Base-by-base conservation (phyloP, 768 basidiomycete species). In the Russula virescens region DNA sequence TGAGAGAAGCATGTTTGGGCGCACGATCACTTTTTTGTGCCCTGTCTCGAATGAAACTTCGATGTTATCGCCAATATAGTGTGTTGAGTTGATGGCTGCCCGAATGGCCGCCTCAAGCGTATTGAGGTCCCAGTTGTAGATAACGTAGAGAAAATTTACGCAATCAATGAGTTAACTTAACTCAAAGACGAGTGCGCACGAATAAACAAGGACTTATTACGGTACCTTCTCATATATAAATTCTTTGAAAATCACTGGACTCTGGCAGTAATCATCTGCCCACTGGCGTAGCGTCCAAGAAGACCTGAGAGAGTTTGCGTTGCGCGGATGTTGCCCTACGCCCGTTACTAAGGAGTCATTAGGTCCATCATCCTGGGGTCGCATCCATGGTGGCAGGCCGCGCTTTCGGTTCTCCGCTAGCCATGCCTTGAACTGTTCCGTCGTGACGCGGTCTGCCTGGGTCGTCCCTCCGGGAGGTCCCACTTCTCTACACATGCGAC, bases 231-330 rank as follows among this genome's bases (percentile, higher is more conserved):
- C 75, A 65, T 91, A 88, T 5, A 81, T 78, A 69, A 94, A 91
- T 73, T 92, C 90, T 71, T 92, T 93, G 64, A 93, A 75, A 18
- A 79, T 72, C 68, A 86, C 91, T 8, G 71, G 76, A 68, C 86
- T 88, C 26, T 80, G 78, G 61, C 89, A 91, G 68, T 91, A 93
- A 60, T 88, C 85, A 67, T 92, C 89, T 9, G 89, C 89, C 91
- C 91, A 94, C 61, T 87, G 64, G 8, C 66, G 66, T 25, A 68
- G 34, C 9, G 66, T 65, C 58, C 35, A 74, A 66, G 62, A 66
- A 7, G 68, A 70, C 35, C 63, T 63, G 31, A 68, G 66, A 11
- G 68, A 66, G 21, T 58, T 47, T 2, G 51, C 54, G 14, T 58
- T 52, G 14, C 52, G 61, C n/a, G 63, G 47, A n/a, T 60, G 58